Evolutionary conservation across 805 yeast genomes (phyloP), one percentile per base, ranked within the genome.

Genomic region (Nematodospora valgi): DNA sequence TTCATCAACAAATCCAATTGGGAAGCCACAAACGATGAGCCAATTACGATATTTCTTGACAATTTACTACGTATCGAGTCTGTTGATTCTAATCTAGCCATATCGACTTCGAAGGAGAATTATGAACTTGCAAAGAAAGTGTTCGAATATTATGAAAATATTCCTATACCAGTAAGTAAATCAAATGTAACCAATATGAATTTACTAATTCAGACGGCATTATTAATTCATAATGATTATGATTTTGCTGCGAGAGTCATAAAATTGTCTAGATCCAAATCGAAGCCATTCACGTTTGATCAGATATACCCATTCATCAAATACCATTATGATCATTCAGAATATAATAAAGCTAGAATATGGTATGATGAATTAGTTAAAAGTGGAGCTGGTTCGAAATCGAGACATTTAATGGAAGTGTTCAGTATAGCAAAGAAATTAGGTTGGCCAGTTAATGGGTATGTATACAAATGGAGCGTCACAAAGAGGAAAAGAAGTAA

Each of bases 291-390:
- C 16, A 52, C 70, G 0, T 63, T 66, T 45, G 57, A 59, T 37
- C 72, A 65, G 35, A 41, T 64, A 1, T 61, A 51, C 34, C 71
- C 73, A 1, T 59, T 67, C 25, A 58, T 67, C 12, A 46, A 47
- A 40, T 58, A 55, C 41, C 70, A 67, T 41, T 61, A 62, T 40
- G 37, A 41, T 14, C 46, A 56, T 14, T 46, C 49, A 9, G 65
- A 64, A 31, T 42, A 39, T 40, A 50, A 54, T 2, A 41, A 32
- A n/a, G 68, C 71, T 3, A 53, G 58, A 27, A 23, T 50, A 10
- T 67, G 72, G 72, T 67, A 62, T 43, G 47, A 52, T 10, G 49
- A 62, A 17, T 43, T 67, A 13, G 55, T 58, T 3, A 48, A 45
- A 15, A 51, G 52, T 23, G 68, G 65, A 2, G 60, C 58, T 7